Base-by-base conservation (phyloP, 1,284 basidiomycete species). In the Amylostereum chailletii region DNA sequence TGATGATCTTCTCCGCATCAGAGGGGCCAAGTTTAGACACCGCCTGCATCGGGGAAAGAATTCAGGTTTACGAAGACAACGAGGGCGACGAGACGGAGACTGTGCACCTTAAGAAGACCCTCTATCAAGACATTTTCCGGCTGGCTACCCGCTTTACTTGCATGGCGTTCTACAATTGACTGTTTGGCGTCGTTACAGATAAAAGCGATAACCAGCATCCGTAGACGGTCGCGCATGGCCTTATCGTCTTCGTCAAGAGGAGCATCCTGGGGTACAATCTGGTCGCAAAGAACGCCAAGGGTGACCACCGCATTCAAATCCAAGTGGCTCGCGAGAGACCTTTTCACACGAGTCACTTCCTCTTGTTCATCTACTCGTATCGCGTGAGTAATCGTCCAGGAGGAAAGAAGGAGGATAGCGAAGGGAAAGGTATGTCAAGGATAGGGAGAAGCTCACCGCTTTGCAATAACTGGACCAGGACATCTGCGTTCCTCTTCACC, bases 401-500 rank as follows among this genome's bases (percentile, higher is more conserved):
- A 5, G 31, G 19, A 32, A 6, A 4, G 3, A 34, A 7, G 45
- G 33, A 44, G 7, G 30, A 38, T 30, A 26, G 4, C 38, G 30
- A 3, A 33, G 39, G 38, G 1, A 19, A 47, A 34, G 29, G 9
- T 19, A 19, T 19, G 5, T n/a, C 32, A 5, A 34, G n/a, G 34
- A 27, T 54, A 27, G 42, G 27, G 10, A 42, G 38, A 31, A 19
- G 72, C 80, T 60, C 59, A 86, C 83, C 83, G 56, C 78, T 82
- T 62, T 86, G 85, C 3, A 86, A 70, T n/a, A 86, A 63, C 54
- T 86, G 83, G 11, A 87, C 71, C 32, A 86, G 66, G 3, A 86
- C 83, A 62, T 86, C 83, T 1, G 79, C 78, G 61, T 86, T 86
- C 52, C 83, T 65, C 62, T 80, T 79, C 42, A 86, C 70, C 76